phyloP scores from a whole-genome alignment of 768 basidiomycete species.

The Cubamyces lactineus region DNA sequence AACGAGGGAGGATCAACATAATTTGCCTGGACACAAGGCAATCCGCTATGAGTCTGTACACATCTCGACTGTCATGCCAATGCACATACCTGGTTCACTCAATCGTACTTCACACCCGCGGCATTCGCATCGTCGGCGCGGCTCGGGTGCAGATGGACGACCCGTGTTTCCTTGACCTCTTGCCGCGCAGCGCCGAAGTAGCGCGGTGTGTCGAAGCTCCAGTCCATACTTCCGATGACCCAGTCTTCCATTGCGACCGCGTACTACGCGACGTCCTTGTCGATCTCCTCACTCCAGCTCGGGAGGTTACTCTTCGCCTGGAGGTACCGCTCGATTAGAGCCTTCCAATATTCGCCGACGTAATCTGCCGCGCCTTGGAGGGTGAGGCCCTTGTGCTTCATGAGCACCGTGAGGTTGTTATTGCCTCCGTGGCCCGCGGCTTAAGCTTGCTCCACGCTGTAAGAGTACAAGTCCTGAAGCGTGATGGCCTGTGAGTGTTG shows the following conservation, averaged over 20 bases:
- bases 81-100: too few species aligned
- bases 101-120: too few species aligned
- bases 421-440: slow-evolving; percentile 56
- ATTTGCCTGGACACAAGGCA: too few species aligned
- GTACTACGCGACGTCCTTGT: slow-evolving; percentile 54
- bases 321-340: slow-evolving; percentile 54
- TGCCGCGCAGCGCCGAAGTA: slow-evolving; percentile 64
- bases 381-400: slow-evolving; percentile 53
- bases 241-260: slow-evolving; percentile 60
- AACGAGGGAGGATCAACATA: too few species aligned
- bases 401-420: slow-evolving; percentile 70
- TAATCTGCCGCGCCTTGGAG: slow-evolving; percentile 64
- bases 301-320: slow-evolving; percentile 49
- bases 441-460: slow-evolving; percentile 71
- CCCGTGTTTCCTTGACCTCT: slow-evolving; percentile 45
- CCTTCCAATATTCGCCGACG: slow-evolving; percentile 53
- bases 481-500: background rate
- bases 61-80: too few species aligned
- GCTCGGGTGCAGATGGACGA: slow-evolving; percentile 12
- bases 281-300: slow-evolving; percentile 49
- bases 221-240: slow-evolving; percentile 64
- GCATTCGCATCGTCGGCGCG: too few species aligned
- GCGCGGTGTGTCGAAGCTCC: slow-evolving; percentile 70
- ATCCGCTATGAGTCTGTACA: too few species aligned
- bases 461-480: slow-evolving; percentile 67